Percentiles rank a stretch among this genome's conserved stretches.
These are phyloP conservation scores for Sclerotinia trifoliorum DNA, from an alignment of 2,329 filamentous ascomycete species.

Conservation along the genomic window DNA sequence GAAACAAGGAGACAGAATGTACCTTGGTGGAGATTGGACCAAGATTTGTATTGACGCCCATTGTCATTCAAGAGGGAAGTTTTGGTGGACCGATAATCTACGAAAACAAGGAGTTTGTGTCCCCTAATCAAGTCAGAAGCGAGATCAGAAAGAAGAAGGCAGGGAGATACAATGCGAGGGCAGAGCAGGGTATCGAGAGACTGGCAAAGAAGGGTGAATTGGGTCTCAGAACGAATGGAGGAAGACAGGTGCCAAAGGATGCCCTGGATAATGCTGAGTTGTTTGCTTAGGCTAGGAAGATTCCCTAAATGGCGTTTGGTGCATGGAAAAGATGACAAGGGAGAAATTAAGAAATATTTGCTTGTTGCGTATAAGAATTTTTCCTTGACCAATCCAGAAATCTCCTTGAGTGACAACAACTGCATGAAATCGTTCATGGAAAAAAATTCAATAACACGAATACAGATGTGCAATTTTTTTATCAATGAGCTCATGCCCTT, in stretches of 20 bases:
- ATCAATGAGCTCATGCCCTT: neutral
- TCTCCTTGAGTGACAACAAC: neutral
- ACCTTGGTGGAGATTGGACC: conserved; percentile 91
- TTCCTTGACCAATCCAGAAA: neutral
- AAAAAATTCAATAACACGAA: neutral
- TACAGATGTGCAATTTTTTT: neutral
- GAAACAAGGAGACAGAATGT: conserved; percentile 67
- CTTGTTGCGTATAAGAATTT: neutral
- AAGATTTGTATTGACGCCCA: conserved; percentile 87
- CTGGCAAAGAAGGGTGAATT: conserved; percentile 73
- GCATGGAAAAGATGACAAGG: conserved; percentile 17
- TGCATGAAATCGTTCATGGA: neutral
- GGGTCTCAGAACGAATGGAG: conserved; percentile 68
- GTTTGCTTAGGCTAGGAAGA: conserved; percentile 57
- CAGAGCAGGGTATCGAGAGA: conserved; percentile 71
- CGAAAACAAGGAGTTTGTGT: conserved; percentile 96
- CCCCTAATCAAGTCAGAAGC: conserved; percentile 87
- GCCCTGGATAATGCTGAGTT: conserved; percentile 74
- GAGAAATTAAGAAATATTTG: neutral
- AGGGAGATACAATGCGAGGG: conserved; percentile 71
- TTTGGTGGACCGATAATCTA: conserved; percentile 97
- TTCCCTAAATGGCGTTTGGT: conserved; percentile 23
- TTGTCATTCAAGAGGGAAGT: conserved; percentile 90
- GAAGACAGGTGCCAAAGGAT: conserved; percentile 60
- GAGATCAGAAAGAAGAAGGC: conserved; percentile 78